Conservation (phyloP, 2,329 filamentous ascomycete species). For the Sporothrix mexicana region DNA sequence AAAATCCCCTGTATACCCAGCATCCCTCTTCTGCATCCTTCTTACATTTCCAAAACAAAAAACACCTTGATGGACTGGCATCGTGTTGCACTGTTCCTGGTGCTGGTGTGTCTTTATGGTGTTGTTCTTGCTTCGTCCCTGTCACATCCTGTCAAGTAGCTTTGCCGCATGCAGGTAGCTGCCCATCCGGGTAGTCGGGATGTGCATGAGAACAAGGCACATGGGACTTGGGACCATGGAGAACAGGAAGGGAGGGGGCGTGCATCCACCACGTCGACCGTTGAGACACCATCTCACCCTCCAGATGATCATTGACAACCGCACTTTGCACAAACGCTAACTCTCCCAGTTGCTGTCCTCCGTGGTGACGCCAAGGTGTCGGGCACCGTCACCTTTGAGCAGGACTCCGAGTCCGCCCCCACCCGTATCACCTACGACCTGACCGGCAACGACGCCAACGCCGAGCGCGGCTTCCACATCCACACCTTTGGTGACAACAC, state of each 20-base stretch:
- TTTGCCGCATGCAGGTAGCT: conserved; percentile 24
- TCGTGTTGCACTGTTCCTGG: background rate
- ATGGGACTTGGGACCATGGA: too few relatives aligned
- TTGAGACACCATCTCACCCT: background rate
- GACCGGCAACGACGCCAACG: conserved; percentile 88
- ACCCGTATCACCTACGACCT: conserved; percentile 94
- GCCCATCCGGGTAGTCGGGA: conserved; percentile 18
- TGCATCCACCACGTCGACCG: conserved; percentile 33
- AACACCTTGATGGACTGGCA: conserved; percentile 50
- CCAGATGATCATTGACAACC: background rate
- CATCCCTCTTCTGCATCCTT: conserved; percentile 39
- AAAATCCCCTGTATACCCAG: too few relatives aligned
- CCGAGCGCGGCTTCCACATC: conserved; percentile 97
- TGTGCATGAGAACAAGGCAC: background rate
- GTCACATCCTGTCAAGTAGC: background rate
- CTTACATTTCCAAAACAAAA: background rate
- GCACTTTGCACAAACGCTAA: conserved; percentile 5
- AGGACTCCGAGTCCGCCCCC: conserved; percentile 77
- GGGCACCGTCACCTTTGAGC: conserved; percentile 95
- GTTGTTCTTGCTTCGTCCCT: background rate
- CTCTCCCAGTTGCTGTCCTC: conserved; percentile 82
- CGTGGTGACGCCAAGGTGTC: conserved; percentile 96
- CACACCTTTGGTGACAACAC: conserved; percentile 99
- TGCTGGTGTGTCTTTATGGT: too few relatives aligned
- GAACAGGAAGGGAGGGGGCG: background rate